Conservation (phyloP, 2,329 filamentous ascomycete species). For the Xylaria sp. region DNA sequence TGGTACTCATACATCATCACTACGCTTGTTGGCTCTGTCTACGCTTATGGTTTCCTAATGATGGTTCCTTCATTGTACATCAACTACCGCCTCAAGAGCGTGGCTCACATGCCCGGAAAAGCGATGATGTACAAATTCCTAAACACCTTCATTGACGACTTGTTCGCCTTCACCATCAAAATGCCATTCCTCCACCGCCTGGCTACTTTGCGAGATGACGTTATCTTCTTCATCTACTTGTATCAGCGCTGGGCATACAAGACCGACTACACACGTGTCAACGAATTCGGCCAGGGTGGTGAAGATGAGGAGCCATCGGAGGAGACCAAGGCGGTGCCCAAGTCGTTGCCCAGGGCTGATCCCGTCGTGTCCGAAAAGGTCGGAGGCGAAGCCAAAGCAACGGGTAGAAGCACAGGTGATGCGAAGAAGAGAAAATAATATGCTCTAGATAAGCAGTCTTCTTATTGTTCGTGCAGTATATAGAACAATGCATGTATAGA, state of each 20-base stretch:
- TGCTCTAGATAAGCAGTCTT: background rate
- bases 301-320: constrained; percentile 73
- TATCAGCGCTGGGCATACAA: constrained; percentile 96
- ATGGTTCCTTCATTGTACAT: constrained; percentile 98
- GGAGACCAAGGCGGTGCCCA: constrained; percentile 54
- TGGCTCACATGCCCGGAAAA: constrained; percentile 96
- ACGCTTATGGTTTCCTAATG: constrained; percentile 98
- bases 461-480: constrained; percentile 11
- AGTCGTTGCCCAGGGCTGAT: constrained; percentile 49
- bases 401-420: constrained; percentile 61
- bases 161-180: constrained; percentile 99
- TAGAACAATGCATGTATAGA: constrained; percentile 18
- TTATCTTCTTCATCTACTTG: constrained; percentile 98
- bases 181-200: constrained; percentile 96
- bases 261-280: constrained; percentile 90
- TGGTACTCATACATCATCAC: constrained; percentile 98
- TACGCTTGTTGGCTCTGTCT: constrained; percentile 94
- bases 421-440: constrained; percentile 61
- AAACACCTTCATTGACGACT: constrained; percentile 98
- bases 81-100: constrained; percentile 96
- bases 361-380: constrained; percentile 46
- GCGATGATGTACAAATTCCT: constrained; percentile 99
- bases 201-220: constrained; percentile 91
- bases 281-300: constrained; percentile 98
- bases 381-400: constrained; percentile 58